These are phyloP conservation scores for Crithidia brevicula DNA, from an alignment of 208 protist genomes.

Conservation along the genomic window DNA sequence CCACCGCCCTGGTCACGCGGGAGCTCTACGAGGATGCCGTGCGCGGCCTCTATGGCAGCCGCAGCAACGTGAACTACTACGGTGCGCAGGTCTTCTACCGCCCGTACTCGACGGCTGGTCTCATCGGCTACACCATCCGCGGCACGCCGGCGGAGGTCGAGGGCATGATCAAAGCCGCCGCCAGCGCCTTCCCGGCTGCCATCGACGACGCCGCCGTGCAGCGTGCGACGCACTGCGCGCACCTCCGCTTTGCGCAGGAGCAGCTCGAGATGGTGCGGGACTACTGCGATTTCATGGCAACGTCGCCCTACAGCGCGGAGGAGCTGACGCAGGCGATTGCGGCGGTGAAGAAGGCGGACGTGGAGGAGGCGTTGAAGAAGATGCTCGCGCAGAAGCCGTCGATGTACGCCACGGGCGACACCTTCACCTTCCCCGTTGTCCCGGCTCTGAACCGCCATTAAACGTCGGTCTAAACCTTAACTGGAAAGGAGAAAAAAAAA, in stretches of 20 bases:
- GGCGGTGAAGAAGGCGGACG: slow-evolving; percentile 56
- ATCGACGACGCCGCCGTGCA: slow-evolving; percentile 40
- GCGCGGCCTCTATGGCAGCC: slow-evolving; percentile 27
- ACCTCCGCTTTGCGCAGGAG: slow-evolving; percentile 47
- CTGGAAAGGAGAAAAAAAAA: neutral
- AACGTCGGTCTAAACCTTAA: no score
- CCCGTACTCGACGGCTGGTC: slow-evolving; percentile 74
- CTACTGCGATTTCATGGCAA: slow-evolving; percentile 87
- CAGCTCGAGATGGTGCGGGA: slow-evolving; percentile 70
- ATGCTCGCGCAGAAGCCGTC: slow-evolving; percentile 48
- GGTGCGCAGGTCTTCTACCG: slow-evolving; percentile 78
- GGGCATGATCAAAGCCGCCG: slow-evolving; percentile 39
- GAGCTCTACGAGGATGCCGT: slow-evolving; percentile 68
- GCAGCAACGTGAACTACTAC: slow-evolving; percentile 34
- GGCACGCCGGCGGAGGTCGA: slow-evolving; percentile 49
- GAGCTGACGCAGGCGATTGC: slow-evolving; percentile 61
- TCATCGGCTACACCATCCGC: slow-evolving; percentile 81
- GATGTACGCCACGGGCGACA: slow-evolving; percentile 66
- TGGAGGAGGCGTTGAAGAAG: slow-evolving; percentile 53
- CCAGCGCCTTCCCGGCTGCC: slow-evolving; percentile 41
- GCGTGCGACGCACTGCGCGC: slow-evolving; percentile 47
- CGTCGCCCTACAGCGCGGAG: slow-evolving; percentile 36
- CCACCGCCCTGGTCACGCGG: slow-evolving; percentile 59
- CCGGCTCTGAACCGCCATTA: slow-evolving; percentile 51
- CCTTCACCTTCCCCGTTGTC: slow-evolving; percentile 60